Conservation (phyloP, 495 filamentous ascomycete species). For the Melanomma pulvis-pyrius region DNA sequence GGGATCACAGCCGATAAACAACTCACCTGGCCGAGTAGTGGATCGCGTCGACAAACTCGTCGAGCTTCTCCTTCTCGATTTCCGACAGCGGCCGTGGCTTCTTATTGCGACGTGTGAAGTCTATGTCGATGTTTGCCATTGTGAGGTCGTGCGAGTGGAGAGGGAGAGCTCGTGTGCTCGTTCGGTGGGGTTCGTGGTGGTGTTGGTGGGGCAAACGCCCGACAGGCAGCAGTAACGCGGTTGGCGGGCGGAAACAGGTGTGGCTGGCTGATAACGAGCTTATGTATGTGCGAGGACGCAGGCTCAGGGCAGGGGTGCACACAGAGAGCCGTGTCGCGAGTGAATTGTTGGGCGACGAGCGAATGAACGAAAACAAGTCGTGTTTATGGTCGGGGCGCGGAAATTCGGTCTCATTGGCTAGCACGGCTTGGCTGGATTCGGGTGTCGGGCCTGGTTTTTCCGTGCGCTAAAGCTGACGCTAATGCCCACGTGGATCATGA, state of each 20-base stretch:
- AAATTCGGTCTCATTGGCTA: too few relatives aligned
- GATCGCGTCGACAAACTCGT: conserved; percentile 89
- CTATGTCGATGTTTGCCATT: conserved; percentile 61
- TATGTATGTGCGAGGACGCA: not conserved
- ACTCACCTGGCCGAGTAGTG: conserved; percentile 91
- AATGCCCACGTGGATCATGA: too few relatives aligned
- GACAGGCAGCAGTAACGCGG: conserved; percentile 5
- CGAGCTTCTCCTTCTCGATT: conserved; percentile 74
- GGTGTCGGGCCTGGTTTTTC: too few relatives aligned
- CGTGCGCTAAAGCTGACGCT: too few relatives aligned
- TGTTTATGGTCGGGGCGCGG: conserved; percentile 11
- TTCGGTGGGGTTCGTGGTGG: conserved; percentile 8
- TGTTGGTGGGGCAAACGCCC: conserved; percentile 10
- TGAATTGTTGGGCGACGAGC: not conserved
- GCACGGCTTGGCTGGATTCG: too few relatives aligned
- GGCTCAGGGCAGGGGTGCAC: not conserved
- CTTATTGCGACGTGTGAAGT: conserved; percentile 79
- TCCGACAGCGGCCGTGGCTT: conserved; percentile 79
- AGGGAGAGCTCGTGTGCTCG: conserved; percentile 28
- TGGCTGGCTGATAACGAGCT: not conserved
- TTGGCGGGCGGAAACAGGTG: not conserved
- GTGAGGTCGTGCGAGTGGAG: not conserved
- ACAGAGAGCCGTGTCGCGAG: not conserved
- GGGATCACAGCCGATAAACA: not conserved
- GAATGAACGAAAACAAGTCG: conserved; percentile 12